These are phyloP conservation scores for Xylariaceae sp. DNA, from an alignment of 2,329 filamentous ascomycete species.

Conservation along the genomic window DNA sequence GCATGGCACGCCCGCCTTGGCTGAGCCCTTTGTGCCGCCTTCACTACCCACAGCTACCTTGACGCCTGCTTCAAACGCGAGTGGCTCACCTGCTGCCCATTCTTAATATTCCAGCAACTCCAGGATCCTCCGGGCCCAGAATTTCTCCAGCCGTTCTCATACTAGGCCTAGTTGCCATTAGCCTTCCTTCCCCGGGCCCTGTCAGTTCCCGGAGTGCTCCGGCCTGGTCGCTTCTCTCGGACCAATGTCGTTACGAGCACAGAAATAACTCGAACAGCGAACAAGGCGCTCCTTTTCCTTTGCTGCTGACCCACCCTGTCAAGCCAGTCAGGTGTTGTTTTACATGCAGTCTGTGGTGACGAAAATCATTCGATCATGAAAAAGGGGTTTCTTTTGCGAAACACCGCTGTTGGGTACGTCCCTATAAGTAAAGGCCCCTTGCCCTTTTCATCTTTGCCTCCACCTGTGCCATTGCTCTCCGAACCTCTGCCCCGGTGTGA, in stretches of 20 bases:
- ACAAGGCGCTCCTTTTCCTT: constrained; percentile 7
- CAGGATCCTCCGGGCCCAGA: constrained; percentile 9
- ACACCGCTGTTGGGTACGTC: constrained; percentile 8
- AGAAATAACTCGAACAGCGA: too few species aligned
- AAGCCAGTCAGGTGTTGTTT: too few species aligned
- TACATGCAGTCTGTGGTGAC: too few species aligned
- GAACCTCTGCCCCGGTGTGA: too few species aligned
- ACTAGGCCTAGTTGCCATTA: constrained; percentile 7
- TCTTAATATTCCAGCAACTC: constrained; percentile 4
- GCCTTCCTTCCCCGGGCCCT: constrained; percentile 13
- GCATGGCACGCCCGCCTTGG: too few species aligned
- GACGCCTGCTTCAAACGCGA: constrained; percentile 4
- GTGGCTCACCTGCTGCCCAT: constrained; percentile 9
- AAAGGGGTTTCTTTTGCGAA: background rate
- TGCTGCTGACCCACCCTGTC: constrained; percentile 22
- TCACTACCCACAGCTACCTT: background rate
- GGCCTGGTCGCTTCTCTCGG: constrained; percentile 25
- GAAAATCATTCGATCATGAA: constrained; percentile 27
- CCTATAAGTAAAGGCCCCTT: constrained; percentile 25
- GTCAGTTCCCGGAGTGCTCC: constrained; percentile 3
- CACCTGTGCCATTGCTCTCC: background rate
- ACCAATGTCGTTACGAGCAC: constrained; percentile 30
- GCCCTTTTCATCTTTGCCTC: constrained; percentile 5
- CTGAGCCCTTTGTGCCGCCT: too few species aligned
- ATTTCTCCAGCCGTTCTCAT: constrained; percentile 3